A percentile compares a stretch with the other conserved stretches of the same genome.
Evolutionary conservation across 164 flowering plant genomes (phyloP).

Genomic region (Vitis labrusca): DNA sequence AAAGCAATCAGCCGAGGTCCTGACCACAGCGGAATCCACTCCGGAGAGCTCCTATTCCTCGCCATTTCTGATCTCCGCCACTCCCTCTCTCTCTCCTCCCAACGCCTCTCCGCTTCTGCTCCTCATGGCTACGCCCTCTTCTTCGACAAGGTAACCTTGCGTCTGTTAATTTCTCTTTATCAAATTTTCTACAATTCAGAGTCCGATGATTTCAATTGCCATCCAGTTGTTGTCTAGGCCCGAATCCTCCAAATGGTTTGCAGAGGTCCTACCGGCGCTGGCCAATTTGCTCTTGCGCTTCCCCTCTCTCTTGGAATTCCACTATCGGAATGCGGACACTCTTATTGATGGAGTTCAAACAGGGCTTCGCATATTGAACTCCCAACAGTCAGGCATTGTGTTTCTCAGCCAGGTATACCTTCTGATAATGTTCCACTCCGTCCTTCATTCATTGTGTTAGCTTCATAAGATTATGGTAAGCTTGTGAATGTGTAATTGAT

Average conservation of each 20-base stretch:
- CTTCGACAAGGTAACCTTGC: constrained; percentile 59
- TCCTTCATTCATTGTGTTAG: no score
- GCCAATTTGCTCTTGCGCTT: constrained; percentile 60
- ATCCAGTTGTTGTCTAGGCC: constrained; percentile 56
- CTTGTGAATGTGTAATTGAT: no score
- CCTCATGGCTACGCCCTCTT: constrained; percentile 60
- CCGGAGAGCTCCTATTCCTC: constrained; percentile 56
- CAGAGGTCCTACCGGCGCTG: constrained; percentile 59
- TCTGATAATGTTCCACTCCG: neutral
- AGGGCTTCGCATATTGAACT: constrained; percentile 59
- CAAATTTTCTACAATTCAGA: no score
- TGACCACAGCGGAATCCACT: constrained; percentile 51
- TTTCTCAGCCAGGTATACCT: constrained; percentile 70
- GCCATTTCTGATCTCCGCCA: constrained; percentile 62
- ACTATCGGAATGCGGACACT: constrained; percentile 52
- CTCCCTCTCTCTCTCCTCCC: constrained; percentile 43
- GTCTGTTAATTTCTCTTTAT: no score
- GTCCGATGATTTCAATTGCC: no score
- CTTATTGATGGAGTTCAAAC: constrained; percentile 32
- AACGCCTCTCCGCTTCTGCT: constrained; percentile 35
- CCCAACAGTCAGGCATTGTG: constrained; percentile 75
- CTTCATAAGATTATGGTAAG: no score
- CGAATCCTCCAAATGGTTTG: constrained; percentile 70
- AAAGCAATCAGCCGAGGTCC: constrained; percentile 63
- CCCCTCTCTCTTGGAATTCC: constrained; percentile 67